phyloP scores from a whole-genome alignment of 345 rosid genomes.

The Kernera saxatilis region DNA sequence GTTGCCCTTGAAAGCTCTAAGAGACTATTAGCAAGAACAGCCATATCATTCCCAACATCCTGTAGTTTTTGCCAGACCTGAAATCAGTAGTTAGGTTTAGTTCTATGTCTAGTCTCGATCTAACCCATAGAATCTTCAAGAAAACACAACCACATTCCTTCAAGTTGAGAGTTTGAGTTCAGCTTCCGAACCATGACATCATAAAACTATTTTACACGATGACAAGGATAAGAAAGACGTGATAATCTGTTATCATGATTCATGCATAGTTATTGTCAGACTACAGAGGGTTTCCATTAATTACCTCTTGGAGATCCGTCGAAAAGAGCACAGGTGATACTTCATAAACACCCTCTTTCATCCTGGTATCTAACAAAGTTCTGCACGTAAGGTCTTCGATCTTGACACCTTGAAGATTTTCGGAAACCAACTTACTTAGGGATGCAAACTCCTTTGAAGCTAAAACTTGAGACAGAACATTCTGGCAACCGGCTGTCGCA shows the following conservation, averaged over 20 bases:
- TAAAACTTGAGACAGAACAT: constrained; percentile 54
- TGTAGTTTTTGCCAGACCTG: constrained; percentile 75
- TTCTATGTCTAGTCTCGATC: not conserved
- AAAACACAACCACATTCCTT: constrained; percentile 2
- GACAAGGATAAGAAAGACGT: not conserved
- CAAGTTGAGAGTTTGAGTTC: not conserved
- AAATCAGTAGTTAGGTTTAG: constrained; percentile 12
- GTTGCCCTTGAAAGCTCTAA: constrained; percentile 49
- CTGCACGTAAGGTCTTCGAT: constrained; percentile 47
- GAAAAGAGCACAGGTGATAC: constrained; percentile 51
- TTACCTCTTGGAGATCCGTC: constrained; percentile 67
- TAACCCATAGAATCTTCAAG: not conserved
- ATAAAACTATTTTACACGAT: not conserved
- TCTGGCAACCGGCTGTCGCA: constrained; percentile 54
- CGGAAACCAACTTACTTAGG: constrained; percentile 61
- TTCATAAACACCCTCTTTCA: constrained; percentile 82
- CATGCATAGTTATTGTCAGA: not conserved
- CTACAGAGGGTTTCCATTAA: not conserved
- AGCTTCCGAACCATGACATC: not conserved
- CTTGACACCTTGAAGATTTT: constrained; percentile 66
- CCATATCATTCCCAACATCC: constrained; percentile 61
- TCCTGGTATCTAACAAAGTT: constrained; percentile 51
- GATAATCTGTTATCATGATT: not conserved
- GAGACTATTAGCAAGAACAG: constrained; percentile 62
- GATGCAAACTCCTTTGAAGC: constrained; percentile 67